A percentile compares a stretch with the other conserved stretches of the same genome.
Evolutionary conservation across 768 basidiomycete species (phyloP).

Genomic region (Boletus reticulatus): DNA sequence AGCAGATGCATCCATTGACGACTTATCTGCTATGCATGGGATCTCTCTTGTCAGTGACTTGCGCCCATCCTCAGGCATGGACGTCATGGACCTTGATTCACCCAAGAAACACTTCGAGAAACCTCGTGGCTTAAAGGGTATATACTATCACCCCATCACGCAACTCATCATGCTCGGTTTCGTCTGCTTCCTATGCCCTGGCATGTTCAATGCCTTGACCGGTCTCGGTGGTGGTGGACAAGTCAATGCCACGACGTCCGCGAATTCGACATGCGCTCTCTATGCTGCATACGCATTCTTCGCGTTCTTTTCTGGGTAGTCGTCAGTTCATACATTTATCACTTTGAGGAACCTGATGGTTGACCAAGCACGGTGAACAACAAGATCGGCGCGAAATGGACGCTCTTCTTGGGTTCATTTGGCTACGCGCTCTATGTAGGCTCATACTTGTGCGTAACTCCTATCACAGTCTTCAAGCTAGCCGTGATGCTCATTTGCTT

Average conservation of each 20-base stretch:
- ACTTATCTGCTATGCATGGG: no score
- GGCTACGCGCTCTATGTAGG: slow-evolving; percentile 77
- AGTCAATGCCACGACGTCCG: slow-evolving; percentile 58
- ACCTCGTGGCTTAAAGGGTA: slow-evolving; percentile 47
- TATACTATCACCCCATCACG: slow-evolving; percentile 57
- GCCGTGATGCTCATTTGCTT: not conserved
- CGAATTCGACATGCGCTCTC: slow-evolving; percentile 67
- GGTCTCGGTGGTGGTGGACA: slow-evolving; percentile 80
- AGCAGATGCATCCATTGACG: no score
- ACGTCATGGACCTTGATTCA: no score
- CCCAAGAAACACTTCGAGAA: slow-evolving; percentile 30
- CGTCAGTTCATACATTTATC: not conserved
- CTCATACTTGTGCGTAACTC: slow-evolving; percentile 61
- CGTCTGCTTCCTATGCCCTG: not conserved
- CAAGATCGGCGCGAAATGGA: slow-evolving; percentile 65
- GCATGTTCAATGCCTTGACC: slow-evolving; percentile 50
- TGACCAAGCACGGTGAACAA: slow-evolving; percentile 69
- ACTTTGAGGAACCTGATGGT: not conserved
- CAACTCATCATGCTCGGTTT: slow-evolving; percentile 34
- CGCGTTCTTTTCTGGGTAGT: slow-evolving; percentile 66
- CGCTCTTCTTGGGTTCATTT: slow-evolving; percentile 65
- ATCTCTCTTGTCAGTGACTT: no score
- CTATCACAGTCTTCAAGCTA: not conserved
- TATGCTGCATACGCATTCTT: slow-evolving; percentile 58
- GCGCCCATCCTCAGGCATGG: no score